phyloP scores from a whole-genome alignment of 1,139 yeast species.

The Nakaseomyces sp. region DNA sequence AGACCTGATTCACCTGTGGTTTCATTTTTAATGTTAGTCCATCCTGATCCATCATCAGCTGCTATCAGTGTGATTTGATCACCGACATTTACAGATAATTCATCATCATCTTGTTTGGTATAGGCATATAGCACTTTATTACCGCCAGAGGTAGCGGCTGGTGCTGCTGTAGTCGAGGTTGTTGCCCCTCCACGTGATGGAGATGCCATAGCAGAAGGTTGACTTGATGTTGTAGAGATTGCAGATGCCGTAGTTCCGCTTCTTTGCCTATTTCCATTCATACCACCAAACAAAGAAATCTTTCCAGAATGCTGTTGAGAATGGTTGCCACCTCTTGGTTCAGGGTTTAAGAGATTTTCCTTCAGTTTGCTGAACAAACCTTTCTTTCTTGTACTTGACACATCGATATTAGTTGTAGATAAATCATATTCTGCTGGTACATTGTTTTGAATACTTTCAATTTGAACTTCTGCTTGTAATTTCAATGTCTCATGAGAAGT shows the following conservation, averaged over 20 bases:
- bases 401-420: conserved; percentile 56
- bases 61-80: conserved; percentile 52
- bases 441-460: conserved; percentile 80
- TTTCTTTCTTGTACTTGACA: conserved; percentile 49
- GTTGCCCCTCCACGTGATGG: background rate
- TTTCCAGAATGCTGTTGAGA: background rate
- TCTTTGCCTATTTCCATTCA: background rate
- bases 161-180: too few relatives aligned
- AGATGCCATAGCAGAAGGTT: background rate
- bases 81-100: conserved; percentile 52
- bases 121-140: conserved; percentile 63
- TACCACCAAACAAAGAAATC: conserved; percentile 28
- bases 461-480: conserved; percentile 72
- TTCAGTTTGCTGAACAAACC: conserved; percentile 41
- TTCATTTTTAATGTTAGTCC: conserved; percentile 54
- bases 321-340: conserved; percentile 7
- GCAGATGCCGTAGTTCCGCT: conserved; percentile 3
- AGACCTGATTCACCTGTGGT: conserved; percentile 50
- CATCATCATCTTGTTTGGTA: conserved; percentile 67
- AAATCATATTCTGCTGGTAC: conserved; percentile 33
- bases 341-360: conserved; percentile 20
- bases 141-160: conserved; percentile 5
- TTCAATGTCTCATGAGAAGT: conserved; percentile 67
- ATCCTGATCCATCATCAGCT: conserved; percentile 85
- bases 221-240: background rate